A percentile compares a stretch with the other conserved stretches of the same genome.
Conservation (phyloP, 345 rosid genomes). For the Murraya paniculata region DNA sequence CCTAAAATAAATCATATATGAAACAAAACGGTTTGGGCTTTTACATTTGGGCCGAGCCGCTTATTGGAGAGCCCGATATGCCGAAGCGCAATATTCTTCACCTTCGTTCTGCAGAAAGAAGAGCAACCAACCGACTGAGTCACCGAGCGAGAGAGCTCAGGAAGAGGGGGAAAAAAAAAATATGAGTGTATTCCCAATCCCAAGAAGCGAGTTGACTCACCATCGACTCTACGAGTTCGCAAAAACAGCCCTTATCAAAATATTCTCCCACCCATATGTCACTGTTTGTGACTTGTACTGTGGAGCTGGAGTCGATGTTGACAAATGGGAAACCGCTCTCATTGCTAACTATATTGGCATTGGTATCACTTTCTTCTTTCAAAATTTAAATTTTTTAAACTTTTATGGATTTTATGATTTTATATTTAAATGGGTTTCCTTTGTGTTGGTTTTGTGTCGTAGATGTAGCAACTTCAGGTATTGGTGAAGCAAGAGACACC, state of each 20-base stretch:
- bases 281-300: conserved; percentile 91
- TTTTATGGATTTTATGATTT: background rate
- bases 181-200: conserved; percentile 45
- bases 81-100: too few species aligned
- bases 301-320: conserved; percentile 63
- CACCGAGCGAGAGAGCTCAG: too few species aligned
- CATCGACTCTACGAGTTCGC: conserved; percentile 86
- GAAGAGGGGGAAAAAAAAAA: background rate
- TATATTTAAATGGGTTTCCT: background rate
- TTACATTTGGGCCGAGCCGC: too few species aligned
- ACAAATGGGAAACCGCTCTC: conserved; percentile 74
- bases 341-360: conserved; percentile 80
- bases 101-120: too few species aligned
- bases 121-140: too few species aligned
- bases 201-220: conserved; percentile 66
- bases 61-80: too few species aligned
- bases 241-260: conserved; percentile 72
- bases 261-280: conserved; percentile 86
- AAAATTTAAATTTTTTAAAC: background rate
- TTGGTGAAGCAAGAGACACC: conserved; percentile 54
- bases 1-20: too few species aligned
- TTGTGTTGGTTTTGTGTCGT: background rate
- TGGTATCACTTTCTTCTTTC: conserved; percentile 34
- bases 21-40: too few species aligned
- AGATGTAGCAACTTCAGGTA: conserved; percentile 65